Percentiles rank a stretch among this genome's conserved stretches.
Conservation (phyloP, 2,329 filamentous ascomycete genomes). For the Magnaporthales sp. region DNA sequence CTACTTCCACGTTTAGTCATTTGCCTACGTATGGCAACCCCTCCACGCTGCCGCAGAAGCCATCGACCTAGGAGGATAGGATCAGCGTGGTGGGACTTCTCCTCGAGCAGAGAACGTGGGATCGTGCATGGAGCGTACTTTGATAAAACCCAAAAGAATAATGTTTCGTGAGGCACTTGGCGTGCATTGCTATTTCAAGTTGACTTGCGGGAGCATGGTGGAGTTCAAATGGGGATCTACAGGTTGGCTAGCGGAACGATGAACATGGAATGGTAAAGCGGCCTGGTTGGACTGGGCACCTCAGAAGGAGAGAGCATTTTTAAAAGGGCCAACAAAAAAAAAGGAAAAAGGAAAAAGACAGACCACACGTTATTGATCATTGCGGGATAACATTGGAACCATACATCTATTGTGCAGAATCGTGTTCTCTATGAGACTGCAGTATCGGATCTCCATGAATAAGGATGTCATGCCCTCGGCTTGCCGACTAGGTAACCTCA, state of each 20-base stretch:
- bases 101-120: conserved; percentile 9
- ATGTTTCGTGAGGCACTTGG: neutral
- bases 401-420: too few species aligned
- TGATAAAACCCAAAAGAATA: neutral
- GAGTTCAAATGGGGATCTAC: neutral
- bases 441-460: neutral
- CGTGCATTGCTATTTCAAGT: conserved; percentile 1
- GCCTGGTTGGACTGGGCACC: neutral
- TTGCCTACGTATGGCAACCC: conserved; percentile 52
- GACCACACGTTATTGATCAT: neutral
- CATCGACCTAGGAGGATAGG: conserved; percentile 28
- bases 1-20: conserved; percentile 38
- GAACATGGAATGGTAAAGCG: neutral
- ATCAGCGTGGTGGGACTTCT: conserved; percentile 9
- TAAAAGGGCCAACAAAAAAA: neutral
- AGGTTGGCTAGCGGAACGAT: neutral
- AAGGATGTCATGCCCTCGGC: neutral
- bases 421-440: neutral
- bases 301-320: neutral
- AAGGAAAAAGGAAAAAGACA: neutral
- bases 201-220: neutral
- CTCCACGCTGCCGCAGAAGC: conserved; percentile 51
- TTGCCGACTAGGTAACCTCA: neutral
- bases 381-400: neutral
- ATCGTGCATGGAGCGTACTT: neutral